Base-by-base conservation (phyloP, 2,329 filamentous ascomycete species). In the Talaromyces sp. region DNA sequence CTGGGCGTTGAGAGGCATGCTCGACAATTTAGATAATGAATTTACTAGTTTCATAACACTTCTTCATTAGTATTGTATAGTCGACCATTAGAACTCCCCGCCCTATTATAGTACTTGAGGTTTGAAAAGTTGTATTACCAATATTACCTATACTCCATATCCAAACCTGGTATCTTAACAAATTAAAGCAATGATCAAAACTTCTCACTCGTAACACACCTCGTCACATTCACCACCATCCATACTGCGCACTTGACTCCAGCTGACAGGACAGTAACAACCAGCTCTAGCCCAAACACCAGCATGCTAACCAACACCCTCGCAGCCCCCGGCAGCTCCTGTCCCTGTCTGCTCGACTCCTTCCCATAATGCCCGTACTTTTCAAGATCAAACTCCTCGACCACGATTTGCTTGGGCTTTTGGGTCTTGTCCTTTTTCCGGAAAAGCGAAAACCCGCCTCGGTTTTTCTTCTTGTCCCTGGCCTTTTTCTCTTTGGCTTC, bases 311-410 rank as follows among this genome's bases (percentile, higher is more conserved):
- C 62, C 14, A 73, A 55, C 5, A 65, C 67, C 27, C 76, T 69
- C 41, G 72, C 73, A 21, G 72, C 53, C 2, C 70, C 69, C 6
- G 78, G 78, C 7, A 80, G 58, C 50, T 79, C 72, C 63, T 78
- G 62, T 2, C 75, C 75, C 53, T 75, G 70, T 8, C 73, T 69
- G 19, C 71, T 68, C 0, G 71, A 73, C 14, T 71, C 67, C n/a
- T 62, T 63, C 21, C 71, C 73, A 60, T 76, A 78, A 7, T 71
- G 72, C 13, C 75, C 75, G 35, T 80, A 77, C 46, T 74, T 77
- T 53, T 79, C 78, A 9, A 80, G 68, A 64, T 80, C 77, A 52
- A 80, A 76, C 59, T 80, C 77, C 51, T 77, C 73, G 43, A 77
- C 64, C 3, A 74, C 64, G 51, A 77, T 67, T 59, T 75, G 64